A percentile compares a stretch with the other conserved stretches of the same genome.
These are phyloP conservation scores for Aurifilum marmelostoma DNA, from an alignment of 2,329 filamentous ascomycete genomes.

Conservation along the genomic window DNA sequence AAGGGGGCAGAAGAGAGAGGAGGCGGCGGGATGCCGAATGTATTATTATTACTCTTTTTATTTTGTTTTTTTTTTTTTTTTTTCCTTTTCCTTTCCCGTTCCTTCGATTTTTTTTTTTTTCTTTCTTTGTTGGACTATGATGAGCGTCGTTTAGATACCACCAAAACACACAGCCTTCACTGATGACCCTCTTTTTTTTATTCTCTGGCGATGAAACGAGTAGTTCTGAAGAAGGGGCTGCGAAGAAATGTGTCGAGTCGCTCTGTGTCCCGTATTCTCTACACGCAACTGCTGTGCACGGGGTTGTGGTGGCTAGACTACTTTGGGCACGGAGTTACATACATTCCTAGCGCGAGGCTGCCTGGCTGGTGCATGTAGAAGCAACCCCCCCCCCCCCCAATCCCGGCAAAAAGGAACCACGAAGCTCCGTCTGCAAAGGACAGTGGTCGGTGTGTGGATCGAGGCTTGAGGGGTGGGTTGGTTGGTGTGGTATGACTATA, in stretches of 20 bases:
- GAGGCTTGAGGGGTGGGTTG: too few relatives aligned
- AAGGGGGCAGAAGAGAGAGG: background rate
- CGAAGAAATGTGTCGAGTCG: background rate
- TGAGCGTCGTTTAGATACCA: conserved; percentile 23
- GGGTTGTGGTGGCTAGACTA: background rate
- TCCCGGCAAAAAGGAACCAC: background rate
- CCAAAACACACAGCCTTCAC: conserved; percentile 14
- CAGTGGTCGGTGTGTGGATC: too few relatives aligned
- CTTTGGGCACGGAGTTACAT: background rate
- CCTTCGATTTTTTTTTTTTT: background rate
- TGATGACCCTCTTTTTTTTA: too few relatives aligned
- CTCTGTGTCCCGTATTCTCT: background rate
- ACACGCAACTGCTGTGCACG: background rate
- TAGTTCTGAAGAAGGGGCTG: background rate
- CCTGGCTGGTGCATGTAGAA: background rate
- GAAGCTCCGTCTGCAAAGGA: conserved; percentile 27
- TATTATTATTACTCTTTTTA: conserved; percentile 2
- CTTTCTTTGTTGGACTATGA: background rate
- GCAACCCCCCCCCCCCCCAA: background rate
- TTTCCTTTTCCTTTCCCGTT: background rate
- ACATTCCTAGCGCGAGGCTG: background rate
- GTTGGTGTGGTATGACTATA: too few relatives aligned
- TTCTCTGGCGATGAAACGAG: background rate
- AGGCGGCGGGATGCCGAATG: conserved; percentile 9
- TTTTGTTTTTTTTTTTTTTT: background rate